Base-by-base conservation (phyloP, 441 rosid species). In the Corymbia calophylla region DNA sequence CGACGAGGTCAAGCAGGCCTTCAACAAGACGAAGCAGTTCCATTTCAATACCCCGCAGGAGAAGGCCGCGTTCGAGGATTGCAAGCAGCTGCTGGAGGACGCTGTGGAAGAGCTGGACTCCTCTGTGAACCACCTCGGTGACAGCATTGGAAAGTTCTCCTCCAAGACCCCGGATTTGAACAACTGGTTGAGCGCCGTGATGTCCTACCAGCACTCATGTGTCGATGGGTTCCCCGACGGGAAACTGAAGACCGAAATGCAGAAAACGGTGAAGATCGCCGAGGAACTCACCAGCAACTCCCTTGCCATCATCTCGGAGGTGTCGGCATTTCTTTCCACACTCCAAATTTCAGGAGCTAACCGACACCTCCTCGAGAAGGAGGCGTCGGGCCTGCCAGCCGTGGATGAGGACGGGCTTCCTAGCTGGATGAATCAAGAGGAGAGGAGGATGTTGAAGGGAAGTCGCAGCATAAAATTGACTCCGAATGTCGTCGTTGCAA, bases 201-300 rank as follows among this genome's bases (percentile, higher is more conserved):
- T 95, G 90, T 91, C 97, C 29, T 97, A 97, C 89, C 96, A 95
- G 14, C 95, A 95, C 47, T 92, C 97, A 5, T 96, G 99, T 55
- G 87, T 95, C 51, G 99, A 97, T 77, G 95, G 95, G 4, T 97
- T 97, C 88, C 95, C 95, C 6, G 97, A 96, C 1, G 98, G 97
- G 48, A 89, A 73, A 58, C 47, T 89, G 48, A 97, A 93, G 91
- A 25, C 94, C 21, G 92, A 94, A 17, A 89, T 97, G 89, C 91
- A 93, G 84, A 93, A 92, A 56, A 88, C 89, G 8, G 54, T 95
- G 25, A 93, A 93, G 54, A 47, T 90, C 7, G 87, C 97, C 29
- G 93, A 92, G 84, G 91, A 93, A 82, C 92, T 95, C 23, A 94
- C 98, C 2, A 94, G 98, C 90, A 97, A 96, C 89, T 94, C 98